These are phyloP conservation scores for Elaeis guineensis DNA, from an alignment of 176 grass and related monocot species.

Conservation along the genomic window DNA sequence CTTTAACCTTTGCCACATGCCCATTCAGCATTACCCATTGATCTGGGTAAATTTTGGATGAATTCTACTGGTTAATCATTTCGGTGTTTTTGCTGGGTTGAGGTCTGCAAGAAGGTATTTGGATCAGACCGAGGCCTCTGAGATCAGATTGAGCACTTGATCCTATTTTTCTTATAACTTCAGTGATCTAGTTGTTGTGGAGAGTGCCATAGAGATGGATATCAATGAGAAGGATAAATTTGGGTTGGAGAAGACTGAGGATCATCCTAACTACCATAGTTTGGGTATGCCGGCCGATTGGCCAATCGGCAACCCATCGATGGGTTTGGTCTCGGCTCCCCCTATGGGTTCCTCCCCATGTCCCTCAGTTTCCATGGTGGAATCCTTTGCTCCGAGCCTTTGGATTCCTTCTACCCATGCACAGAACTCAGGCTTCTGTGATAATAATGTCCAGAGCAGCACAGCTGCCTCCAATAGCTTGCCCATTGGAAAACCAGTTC, in stretches of 20 bases:
- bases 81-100: too few species aligned
- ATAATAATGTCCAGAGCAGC: slow-evolving; percentile 13
- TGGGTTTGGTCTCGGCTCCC: slow-evolving; percentile 10
- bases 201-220: slow-evolving; percentile 10
- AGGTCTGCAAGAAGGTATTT: too few species aligned
- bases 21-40: not conserved
- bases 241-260: slow-evolving; percentile 42
- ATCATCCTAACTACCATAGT: slow-evolving; percentile 5
- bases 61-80: too few species aligned
- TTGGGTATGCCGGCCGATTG: too few species aligned
- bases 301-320: too few species aligned
- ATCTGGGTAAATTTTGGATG: not conserved
- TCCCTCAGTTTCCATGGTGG: slow-evolving; percentile 31
- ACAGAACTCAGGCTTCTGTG: slow-evolving; percentile 31
- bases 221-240: slow-evolving; percentile 44
- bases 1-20: not conserved
- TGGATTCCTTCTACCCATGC: slow-evolving; percentile 34
- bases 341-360: slow-evolving; percentile 30
- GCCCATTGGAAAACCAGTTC: too few species aligned
- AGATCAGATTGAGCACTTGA: too few species aligned
- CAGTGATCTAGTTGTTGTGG: too few species aligned
- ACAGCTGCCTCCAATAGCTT: not conserved
- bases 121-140: too few species aligned
- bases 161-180: too few species aligned
- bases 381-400: slow-evolving; percentile 37